phyloP scores from a whole-genome alignment of 495 filamentous ascomycete species.

The Delitschia confertaspora region DNA sequence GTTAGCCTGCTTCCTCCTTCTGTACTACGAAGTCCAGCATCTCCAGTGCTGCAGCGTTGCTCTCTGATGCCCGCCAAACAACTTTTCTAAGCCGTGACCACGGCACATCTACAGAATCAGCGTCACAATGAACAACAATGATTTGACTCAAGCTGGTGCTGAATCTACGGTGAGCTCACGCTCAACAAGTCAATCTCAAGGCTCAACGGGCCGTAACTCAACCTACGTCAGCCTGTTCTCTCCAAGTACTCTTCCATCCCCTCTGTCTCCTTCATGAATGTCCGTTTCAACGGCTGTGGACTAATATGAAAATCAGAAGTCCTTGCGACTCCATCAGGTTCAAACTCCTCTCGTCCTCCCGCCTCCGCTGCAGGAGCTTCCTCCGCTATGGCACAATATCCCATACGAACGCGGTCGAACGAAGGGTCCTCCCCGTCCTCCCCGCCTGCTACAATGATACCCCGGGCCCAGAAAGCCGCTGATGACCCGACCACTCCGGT shows the following conservation, averaged over 20 bases:
- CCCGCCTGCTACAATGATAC: conserved; percentile 9
- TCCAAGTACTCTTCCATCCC: conserved; percentile 10
- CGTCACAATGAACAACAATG: no score
- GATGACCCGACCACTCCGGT: conserved; percentile 36
- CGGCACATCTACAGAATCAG: no score
- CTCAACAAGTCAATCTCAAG: no score
- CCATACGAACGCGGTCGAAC: no score
- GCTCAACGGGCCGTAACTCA: no score
- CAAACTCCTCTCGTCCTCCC: conserved; percentile 19
- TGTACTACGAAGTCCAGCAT: no score
- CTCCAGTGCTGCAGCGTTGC: no score
- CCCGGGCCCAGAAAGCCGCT: conserved; percentile 36
- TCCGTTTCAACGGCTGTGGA: conserved; percentile 3
- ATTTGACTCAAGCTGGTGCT: no score
- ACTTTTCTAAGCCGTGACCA: no score
- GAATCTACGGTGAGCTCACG: no score
- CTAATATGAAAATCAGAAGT: not conserved
- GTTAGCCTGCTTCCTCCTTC: no score
- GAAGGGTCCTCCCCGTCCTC: not conserved
- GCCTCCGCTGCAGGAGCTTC: conserved; percentile 6
- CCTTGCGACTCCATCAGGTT: not conserved
- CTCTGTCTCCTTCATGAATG: not conserved
- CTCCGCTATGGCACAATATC: conserved; percentile 11
- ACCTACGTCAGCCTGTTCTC: conserved; percentile 19
- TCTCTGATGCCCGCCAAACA: no score